These are phyloP conservation scores for Exophiala calicioides DNA, from an alignment of 2,329 filamentous ascomycete species.

Conservation along the genomic window DNA sequence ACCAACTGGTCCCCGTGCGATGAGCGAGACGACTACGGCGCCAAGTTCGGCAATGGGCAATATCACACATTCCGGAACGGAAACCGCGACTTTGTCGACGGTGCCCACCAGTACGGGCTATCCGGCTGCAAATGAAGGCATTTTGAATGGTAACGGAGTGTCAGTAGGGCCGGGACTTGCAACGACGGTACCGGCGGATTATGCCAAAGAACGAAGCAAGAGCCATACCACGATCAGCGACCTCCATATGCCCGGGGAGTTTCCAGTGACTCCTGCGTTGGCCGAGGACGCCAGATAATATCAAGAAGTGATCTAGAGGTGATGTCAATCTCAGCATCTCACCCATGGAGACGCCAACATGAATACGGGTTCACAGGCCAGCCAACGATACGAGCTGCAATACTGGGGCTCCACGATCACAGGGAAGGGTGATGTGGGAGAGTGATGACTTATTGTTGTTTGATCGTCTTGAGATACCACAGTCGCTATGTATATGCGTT, in stretches of 20 bases:
- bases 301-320: conserved; percentile 18
- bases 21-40: conserved; percentile 27
- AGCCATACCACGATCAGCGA: conserved; percentile 62
- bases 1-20: conserved; percentile 24
- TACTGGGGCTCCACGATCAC: not conserved
- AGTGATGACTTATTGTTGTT: not conserved
- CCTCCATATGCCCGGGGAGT: conserved; percentile 70
- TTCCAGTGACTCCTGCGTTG: conserved; percentile 42
- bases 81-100: conserved; percentile 25
- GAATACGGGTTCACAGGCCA: not conserved
- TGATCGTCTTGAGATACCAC: not conserved
- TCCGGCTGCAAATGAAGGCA: conserved; percentile 5
- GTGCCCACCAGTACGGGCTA: conserved; percentile 27
- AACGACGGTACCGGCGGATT: conserved; percentile 21
- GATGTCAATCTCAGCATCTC: too few species aligned
- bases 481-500: not conserved
- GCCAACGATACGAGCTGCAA: not conserved
- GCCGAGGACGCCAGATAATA: conserved; percentile 19
- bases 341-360: too few species aligned
- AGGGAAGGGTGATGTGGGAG: not conserved
- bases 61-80: conserved; percentile 22
- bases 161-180: conserved; percentile 13
- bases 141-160: conserved; percentile 22
- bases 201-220: conserved; percentile 34
- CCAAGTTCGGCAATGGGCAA: conserved; percentile 22